Base-by-base conservation (phyloP, 176 grass and related monocot genomes). In the Avena insularis region DNA sequence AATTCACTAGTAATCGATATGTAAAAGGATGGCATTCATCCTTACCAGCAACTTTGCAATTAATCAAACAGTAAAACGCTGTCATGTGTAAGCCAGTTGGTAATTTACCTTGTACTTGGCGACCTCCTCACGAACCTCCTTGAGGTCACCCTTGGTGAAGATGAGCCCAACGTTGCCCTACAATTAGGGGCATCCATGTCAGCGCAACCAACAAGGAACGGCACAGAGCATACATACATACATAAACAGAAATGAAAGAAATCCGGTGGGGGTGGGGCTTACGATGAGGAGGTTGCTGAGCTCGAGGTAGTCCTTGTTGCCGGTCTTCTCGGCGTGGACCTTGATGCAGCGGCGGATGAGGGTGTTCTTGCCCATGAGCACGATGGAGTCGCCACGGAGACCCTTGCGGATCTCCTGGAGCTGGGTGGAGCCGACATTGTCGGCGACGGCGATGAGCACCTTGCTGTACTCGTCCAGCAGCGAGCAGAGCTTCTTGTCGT, bases 361-460 rank as follows among this genome's bases (percentile, higher is more conserved):
- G 31, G 94, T 97, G 70, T 97, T 97, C 90, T 97, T 97, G 4
- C 94, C 94, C 94, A 97, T 94, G 75, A 97, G 88, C 36, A 97
- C 88, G 9, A 97, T 79, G 3, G 94, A 97, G 88, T 97, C 94
- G 2, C 94, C 94, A 56, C 94, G 82, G 57, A 97, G 84, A 0
- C 94, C 94, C 55, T 40, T 86, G 76, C 94, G 87, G 79, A 97
- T 94, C 56, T 86, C 90, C 88, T 97, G 94, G 38, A 97, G 92
- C 90, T 97, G 94, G 70, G 86, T 94, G 75, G 94, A 97, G 5
- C 94, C 94, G 58, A 97, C 94, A 59, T 97, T 97, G 94, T 97
- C 94, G 29, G 90, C 94, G 36, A 83, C 59, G 10, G 90, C 92
- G 75, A 94, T 85, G 67, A 97, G 90, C 82, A 94, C 94, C 92